These are phyloP conservation scores for Fragaria ananassa DNA, from an alignment of 306 rosid genomes.

Conservation along the genomic window DNA sequence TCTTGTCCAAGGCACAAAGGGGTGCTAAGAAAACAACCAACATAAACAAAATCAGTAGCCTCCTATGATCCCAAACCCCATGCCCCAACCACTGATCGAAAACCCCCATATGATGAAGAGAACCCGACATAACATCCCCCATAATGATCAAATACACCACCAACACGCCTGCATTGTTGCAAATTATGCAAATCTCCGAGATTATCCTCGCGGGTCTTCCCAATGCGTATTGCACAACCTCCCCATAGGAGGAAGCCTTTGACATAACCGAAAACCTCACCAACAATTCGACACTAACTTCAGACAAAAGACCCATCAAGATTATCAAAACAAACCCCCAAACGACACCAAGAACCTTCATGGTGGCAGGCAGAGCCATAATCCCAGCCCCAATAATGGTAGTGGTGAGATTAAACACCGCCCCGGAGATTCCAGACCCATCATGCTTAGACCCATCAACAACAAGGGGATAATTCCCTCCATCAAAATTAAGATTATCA, in stretches of 20 bases:
- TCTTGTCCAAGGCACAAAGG: conserved; percentile 83
- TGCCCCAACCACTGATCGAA: conserved; percentile 83
- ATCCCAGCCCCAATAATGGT: conserved; percentile 91
- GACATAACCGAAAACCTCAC: conserved; percentile 59
- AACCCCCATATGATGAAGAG: conserved; percentile 74
- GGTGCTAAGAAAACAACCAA: conserved; percentile 80
- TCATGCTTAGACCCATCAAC: conserved; percentile 34
- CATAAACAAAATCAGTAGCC: conserved; percentile 59
- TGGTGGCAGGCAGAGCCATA: conserved; percentile 94
- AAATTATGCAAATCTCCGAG: conserved; percentile 70
- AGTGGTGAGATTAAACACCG: conserved; percentile 85
- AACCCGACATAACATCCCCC: conserved; percentile 99
- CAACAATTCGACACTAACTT: conserved; percentile 73
- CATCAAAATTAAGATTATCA: conserved; percentile 52
- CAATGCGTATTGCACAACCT: conserved; percentile 78
- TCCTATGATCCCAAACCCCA: conserved; percentile 93
- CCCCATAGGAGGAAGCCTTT: conserved; percentile 78
- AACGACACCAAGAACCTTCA: conserved; percentile 88
- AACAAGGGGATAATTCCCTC: conserved; percentile 60
- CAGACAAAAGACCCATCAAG: conserved; percentile 77
- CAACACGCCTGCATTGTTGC: conserved; percentile 82
- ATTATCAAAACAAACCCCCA: conserved; percentile 63
- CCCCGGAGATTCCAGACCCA: conserved; percentile 74
- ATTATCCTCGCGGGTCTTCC: conserved; percentile 68
- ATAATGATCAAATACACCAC: conserved; percentile 90